Conservation (phyloP, 1,139 yeast species). For the Debaryomycetaceae sp. region DNA sequence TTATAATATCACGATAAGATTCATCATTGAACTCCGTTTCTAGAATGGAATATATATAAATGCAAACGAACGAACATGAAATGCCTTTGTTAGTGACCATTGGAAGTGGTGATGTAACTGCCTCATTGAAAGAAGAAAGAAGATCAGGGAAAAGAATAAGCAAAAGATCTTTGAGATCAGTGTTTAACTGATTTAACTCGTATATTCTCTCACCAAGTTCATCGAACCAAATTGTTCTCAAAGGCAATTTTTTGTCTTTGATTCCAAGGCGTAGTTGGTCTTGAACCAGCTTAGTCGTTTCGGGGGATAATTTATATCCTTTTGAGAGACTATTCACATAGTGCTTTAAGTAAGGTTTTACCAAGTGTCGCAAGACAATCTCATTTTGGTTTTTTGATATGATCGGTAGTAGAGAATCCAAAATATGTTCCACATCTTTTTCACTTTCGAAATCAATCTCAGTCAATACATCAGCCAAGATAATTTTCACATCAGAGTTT, state of each 20-base stretch:
- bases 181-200: conserved; percentile 2
- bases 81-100: conserved; percentile 48
- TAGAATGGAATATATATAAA: conserved; percentile 14
- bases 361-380: conserved; percentile 46
- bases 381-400: conserved; percentile 78
- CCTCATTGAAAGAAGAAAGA: conserved; percentile 39
- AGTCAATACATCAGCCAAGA: conserved; percentile 27
- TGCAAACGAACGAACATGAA: conserved; percentile 44
- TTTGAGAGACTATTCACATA: conserved; percentile 20
- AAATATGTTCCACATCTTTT: conserved; percentile 24
- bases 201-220: conserved; percentile 38
- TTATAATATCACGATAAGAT: conserved; percentile 11
- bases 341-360: conserved; percentile 50
- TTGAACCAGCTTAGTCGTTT: conserved; percentile 9
- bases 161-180: conserved; percentile 3
- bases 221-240: conserved; percentile 68
- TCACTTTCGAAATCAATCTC: conserved; percentile 6
- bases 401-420: conserved; percentile 45
- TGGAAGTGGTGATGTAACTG: conserved; percentile 46
- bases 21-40: conserved; percentile 8
- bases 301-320: conserved; percentile 10
- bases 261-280: conserved; percentile 55
- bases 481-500: conserved; percentile 62
- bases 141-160: conserved; percentile 27
- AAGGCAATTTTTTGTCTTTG: conserved; percentile 56